Percentiles rank a stretch among this genome's conserved stretches.
Conservation (phyloP, 2,329 filamentous ascomycete species). For the Aspergillus sergii region DNA sequence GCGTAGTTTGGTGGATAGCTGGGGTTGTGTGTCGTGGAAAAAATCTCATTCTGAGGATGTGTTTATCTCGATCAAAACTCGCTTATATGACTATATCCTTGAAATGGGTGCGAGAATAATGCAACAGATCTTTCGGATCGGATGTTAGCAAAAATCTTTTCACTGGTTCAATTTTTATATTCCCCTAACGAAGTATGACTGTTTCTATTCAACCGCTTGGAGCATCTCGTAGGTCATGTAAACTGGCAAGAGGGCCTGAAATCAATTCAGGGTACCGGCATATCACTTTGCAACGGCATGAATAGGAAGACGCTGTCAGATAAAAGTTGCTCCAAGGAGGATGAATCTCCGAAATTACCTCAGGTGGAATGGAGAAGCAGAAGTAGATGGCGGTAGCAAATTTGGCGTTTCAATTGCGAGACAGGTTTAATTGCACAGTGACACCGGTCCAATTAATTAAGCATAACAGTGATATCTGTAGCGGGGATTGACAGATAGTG, state of each 20-base stretch:
- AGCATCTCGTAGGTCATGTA: constrained; percentile 3
- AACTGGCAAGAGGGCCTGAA: not conserved
- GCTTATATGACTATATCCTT: constrained; percentile 31
- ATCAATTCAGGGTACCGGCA: not conserved
- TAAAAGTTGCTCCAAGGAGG: not conserved
- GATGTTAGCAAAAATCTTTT: constrained; percentile 43
- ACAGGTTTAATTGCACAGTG: constrained; percentile 3
- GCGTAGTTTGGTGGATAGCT: constrained; percentile 30
- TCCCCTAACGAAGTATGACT: constrained; percentile 43
- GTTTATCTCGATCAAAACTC: constrained; percentile 38
- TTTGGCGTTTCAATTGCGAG: not conserved
- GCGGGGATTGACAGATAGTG: not conserved
- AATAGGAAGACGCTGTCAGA: not conserved
- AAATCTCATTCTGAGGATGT: constrained; percentile 37
- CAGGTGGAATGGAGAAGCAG: not conserved
- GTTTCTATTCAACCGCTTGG: constrained; percentile 16
- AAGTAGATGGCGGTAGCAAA: not conserved
- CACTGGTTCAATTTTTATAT: constrained; percentile 32
- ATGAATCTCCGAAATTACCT: not conserved
- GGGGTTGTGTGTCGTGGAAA: constrained; percentile 34
- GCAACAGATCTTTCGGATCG: constrained; percentile 38
- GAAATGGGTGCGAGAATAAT: constrained; percentile 38
- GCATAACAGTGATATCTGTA: not conserved
- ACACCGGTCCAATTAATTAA: not conserved
- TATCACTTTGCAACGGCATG: not conserved